Percentiles rank a stretch among this genome's conserved stretches.
These are phyloP conservation scores for Saccharomycopsis fermentans DNA, from an alignment of 805 yeast species.

Conservation along the genomic window DNA sequence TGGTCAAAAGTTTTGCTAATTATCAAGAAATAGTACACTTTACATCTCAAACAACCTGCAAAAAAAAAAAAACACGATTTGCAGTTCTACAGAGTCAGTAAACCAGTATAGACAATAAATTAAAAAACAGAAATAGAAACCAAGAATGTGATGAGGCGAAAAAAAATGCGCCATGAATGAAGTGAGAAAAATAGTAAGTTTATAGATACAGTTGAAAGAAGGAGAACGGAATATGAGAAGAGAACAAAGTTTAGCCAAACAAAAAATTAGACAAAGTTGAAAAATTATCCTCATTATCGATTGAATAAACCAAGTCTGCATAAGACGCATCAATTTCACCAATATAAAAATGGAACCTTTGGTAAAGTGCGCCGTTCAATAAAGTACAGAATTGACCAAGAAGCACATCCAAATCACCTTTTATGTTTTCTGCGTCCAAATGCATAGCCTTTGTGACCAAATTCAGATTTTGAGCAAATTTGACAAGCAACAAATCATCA, in stretches of 20 bases:
- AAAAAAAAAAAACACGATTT: no score
- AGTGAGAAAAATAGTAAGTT: not conserved
- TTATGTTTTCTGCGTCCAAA: not conserved
- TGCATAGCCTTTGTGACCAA: constrained; percentile 2
- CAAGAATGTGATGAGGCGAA: not conserved
- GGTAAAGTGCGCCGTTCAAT: not conserved
- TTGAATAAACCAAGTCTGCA: constrained; percentile 6
- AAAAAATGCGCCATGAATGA: not conserved
- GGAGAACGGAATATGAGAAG: no score
- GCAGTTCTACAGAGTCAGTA: not conserved
- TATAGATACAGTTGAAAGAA: not conserved
- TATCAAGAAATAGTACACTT: no score
- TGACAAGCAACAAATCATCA: constrained; percentile 6
- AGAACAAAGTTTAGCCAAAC: not conserved
- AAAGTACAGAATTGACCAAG: not conserved
- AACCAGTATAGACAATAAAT: not conserved
- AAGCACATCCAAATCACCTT: not conserved
- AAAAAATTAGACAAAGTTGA: constrained; percentile 9
- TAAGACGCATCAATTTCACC: constrained; percentile 4
- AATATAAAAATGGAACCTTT: not conserved
- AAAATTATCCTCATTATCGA: constrained; percentile 11
- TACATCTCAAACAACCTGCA: no score
- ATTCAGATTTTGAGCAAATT: not conserved
- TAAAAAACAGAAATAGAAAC: not conserved
- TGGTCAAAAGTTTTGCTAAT: no score